A percentile compares a stretch with the other conserved stretches of the same genome.
Conservation (phyloP, 208 protist genomes). For the Leishmania amazonensis region DNA sequence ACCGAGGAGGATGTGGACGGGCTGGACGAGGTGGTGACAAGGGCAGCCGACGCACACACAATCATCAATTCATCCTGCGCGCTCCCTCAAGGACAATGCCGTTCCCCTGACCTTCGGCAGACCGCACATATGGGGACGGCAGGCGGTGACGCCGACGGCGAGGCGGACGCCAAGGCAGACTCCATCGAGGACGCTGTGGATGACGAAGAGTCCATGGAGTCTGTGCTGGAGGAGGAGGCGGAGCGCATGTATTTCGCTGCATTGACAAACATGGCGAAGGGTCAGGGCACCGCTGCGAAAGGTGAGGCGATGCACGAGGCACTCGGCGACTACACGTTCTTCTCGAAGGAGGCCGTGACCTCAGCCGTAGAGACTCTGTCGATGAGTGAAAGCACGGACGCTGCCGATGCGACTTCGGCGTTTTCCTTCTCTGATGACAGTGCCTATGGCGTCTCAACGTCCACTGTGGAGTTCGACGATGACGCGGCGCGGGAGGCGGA, state of each 20-base stretch:
- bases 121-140: background rate
- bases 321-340: slow-evolving; percentile 18
- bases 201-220: slow-evolving; percentile 25
- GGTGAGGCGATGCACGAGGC: background rate
- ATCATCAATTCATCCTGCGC: background rate
- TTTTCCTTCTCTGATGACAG: background rate
- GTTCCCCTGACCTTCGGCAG: background rate
- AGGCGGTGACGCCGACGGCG: background rate
- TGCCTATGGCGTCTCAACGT: too few relatives aligned
- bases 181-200: background rate
- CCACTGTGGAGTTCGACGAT: slow-evolving; percentile 17
- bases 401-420: slow-evolving; percentile 17
- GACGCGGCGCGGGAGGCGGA: slow-evolving; percentile 16
- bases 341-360: slow-evolving; percentile 16
- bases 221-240: slow-evolving; percentile 30
- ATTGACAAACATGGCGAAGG: slow-evolving; percentile 9
- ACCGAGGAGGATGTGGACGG: background rate
- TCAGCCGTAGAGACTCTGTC: slow-evolving; percentile 9
- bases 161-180: background rate
- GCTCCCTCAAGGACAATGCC: background rate
- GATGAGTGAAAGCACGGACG: background rate
- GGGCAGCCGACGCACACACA: background rate
- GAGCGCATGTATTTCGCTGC: slow-evolving; percentile 22
- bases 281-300: background rate
- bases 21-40: background rate